Base-by-base conservation (phyloP, 352 stramenopile species). In the Phytopythium montanum region DNA sequence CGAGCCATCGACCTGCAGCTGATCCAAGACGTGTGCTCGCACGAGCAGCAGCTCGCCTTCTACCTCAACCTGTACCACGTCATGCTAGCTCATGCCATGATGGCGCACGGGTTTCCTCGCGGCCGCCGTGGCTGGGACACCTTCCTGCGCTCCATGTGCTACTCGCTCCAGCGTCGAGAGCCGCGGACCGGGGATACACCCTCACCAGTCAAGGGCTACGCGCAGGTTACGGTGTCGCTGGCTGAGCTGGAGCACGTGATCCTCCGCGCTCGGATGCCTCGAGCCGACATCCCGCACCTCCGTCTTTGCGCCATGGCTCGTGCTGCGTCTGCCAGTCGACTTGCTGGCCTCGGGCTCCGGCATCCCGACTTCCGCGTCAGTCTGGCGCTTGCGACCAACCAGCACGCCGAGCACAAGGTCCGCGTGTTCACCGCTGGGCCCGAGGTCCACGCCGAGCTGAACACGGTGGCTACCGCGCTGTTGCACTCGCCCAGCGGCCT, bases 21-120 rank as follows among this genome's bases (percentile, higher is more conserved):
- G 0, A 41, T 92, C 2, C 62, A 87, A 13, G 60, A 67, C 19
- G 68, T 51, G 13, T 65, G 60, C 3, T 76, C 69, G 5, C 80
- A 93, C 26, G 85, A 95, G 64, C 69, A 88, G 19, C 76, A 87
- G 21, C 46, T 93, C 1, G 61, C 75, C 9, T 92, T 95, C 46
- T 93, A 87, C 46, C 64, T 95, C 50, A 95, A 95, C 57, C 44
- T 95, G 54, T 92, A 90, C 46, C 81, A 93, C 50, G 69, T 72
- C 1, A 62, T 95, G n/a, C 60, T 91, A 3, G 80, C 81, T 6
- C 85, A 95, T 54, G 83, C 81, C 13, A 88, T 90, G 75, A 86
- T 91, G 49, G 68, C 76, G 3, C 70, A 87, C 56, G 81, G 81
- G 2, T 88, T 83, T 46, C 78, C 79, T 5, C 73, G 80, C 8